These are phyloP conservation scores for Aspergillus ellipticus DNA, from an alignment of 495 filamentous ascomycete species.

Conservation along the genomic window DNA sequence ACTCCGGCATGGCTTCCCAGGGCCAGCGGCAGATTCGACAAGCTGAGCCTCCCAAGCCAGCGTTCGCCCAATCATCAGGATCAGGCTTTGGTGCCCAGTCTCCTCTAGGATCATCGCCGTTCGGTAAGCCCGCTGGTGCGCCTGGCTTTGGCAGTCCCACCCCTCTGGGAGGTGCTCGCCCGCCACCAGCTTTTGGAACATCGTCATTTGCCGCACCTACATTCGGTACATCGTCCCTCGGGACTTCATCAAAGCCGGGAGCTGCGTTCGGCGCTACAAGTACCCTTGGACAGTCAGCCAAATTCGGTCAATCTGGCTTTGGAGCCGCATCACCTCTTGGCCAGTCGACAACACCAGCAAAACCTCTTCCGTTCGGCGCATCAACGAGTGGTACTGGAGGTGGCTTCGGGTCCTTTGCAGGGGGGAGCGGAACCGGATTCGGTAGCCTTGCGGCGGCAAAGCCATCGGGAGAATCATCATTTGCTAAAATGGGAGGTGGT, in stretches of 20 bases:
- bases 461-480: conserved; percentile 25
- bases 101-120: conserved; percentile 30
- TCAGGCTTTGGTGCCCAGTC: conserved; percentile 40
- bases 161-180: conserved; percentile 18
- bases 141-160: conserved; percentile 40
- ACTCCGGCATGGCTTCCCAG: conserved; percentile 60
- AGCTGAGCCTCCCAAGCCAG: conserved; percentile 25
- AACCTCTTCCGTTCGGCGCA: conserved; percentile 25
- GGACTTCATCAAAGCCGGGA: conserved; percentile 28
- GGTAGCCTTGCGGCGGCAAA: conserved; percentile 29
- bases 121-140: conserved; percentile 30
- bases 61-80: conserved; percentile 38
- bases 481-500: conserved; percentile 19
- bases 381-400: conserved; percentile 26
- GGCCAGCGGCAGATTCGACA: conserved; percentile 29
- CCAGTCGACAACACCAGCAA: conserved; percentile 30
- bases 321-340: conserved; percentile 43
- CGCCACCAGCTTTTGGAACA: conserved; percentile 27
- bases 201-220: too few species aligned
- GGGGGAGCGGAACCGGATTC: conserved; percentile 27
- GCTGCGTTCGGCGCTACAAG: conserved; percentile 27
- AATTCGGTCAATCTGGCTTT: conserved; percentile 45
- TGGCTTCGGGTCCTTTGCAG: conserved; percentile 38
- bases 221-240: conserved; percentile 19
- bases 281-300: conserved; percentile 22